Evolutionary conservation across 345 rosid genomes (phyloP), one percentile per base, ranked within the genome.

Genomic region (Xanthoceras sorbifolium): DNA sequence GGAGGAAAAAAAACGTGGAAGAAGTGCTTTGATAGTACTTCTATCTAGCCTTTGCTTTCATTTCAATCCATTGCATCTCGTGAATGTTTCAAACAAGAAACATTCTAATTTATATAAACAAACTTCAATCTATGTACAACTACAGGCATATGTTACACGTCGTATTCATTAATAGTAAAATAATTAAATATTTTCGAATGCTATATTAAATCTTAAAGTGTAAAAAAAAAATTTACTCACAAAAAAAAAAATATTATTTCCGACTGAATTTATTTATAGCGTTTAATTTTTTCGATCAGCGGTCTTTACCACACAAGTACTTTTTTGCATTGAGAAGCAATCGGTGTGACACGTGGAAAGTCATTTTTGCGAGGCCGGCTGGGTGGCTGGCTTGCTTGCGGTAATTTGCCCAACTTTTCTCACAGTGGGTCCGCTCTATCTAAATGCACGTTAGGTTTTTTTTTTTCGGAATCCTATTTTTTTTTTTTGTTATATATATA

Each of bases 31-130:
- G 26, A 28, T 29, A 0, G n/a, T 3, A 32, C 74, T 54, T 11
- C 46, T 22, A 20, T 22, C 18, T 50, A 23, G 23, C 64, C 84
- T 64, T 81, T 69, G 82, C 84, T 64, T 84, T 55, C 11, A 25
- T 73, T 78, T 64, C 62, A 68, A 76, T 73, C 64, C 62, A 76
- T 40, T 2, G 22, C 8, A 0, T 4, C 36, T 18, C 36, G 32
- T 23, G n/a, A 23, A 57, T 72, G 42, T 8, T 54, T 52, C n/a
- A 54, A 32, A 60, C 14, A 60, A 52, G 75, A 8, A 72, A 23
- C 64, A 57, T 52, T n/a, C n/a, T n/a, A n/a, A n/a, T n/a, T n/a
- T n/a, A n/a, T n/a, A n/a, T n/a, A 42, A 38, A 38, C 42, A 38
- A 38, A 9, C 7, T 8, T 38, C 42, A n/a, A n/a, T 1, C 42